Evolutionary conservation across 805 yeast species (phyloP).

Genomic region (Jamesozyma lodderae): DNA sequence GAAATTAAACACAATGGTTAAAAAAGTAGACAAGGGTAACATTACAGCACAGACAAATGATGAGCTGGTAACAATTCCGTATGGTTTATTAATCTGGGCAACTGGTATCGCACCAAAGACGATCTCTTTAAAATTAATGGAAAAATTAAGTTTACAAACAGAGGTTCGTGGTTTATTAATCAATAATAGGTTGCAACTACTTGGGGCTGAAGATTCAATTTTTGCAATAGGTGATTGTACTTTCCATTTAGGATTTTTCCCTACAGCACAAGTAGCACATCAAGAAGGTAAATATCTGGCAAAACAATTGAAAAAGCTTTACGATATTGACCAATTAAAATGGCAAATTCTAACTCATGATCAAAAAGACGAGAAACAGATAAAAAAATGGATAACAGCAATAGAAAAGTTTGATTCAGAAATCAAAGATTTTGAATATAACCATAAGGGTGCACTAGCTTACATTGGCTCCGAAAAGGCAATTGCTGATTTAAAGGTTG

Average conservation of each 20-base stretch:
- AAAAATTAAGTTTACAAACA: slow-evolving; percentile 53
- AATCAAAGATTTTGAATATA: slow-evolving; percentile 60
- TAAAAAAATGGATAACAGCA: slow-evolving; percentile 38
- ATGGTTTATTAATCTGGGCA: slow-evolving; percentile 94
- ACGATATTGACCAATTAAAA: slow-evolving; percentile 51
- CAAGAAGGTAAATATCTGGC: slow-evolving; percentile 87
- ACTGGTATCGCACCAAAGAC: slow-evolving; percentile 91
- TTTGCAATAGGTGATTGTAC: slow-evolving; percentile 95
- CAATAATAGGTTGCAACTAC: slow-evolving; percentile 70
- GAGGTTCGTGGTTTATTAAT: slow-evolving; percentile 87
- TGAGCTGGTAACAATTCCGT: slow-evolving; percentile 72
- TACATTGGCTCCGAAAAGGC: slow-evolving; percentile 92
- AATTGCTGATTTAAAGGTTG: slow-evolving; percentile 80
- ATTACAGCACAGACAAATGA: slow-evolving; percentile 62
- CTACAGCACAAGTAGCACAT: slow-evolving; percentile 96
- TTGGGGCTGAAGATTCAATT: slow-evolving; percentile 68
- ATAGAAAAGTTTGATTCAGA: slow-evolving; percentile 34
- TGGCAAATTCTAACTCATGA: slow-evolving; percentile 32
- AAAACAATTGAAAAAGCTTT: slow-evolving; percentile 52
- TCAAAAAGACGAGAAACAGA: slow-evolving; percentile 6
- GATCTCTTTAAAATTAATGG: slow-evolving; percentile 55
- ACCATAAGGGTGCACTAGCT: slow-evolving; percentile 88
- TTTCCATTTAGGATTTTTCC: slow-evolving; percentile 74
- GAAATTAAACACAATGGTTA: slow-evolving; percentile 80
- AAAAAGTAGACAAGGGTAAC: slow-evolving; percentile 62